phyloP scores from a whole-genome alignment of 1,284 basidiomycete species.

The Cystobasidium pallidum region DNA sequence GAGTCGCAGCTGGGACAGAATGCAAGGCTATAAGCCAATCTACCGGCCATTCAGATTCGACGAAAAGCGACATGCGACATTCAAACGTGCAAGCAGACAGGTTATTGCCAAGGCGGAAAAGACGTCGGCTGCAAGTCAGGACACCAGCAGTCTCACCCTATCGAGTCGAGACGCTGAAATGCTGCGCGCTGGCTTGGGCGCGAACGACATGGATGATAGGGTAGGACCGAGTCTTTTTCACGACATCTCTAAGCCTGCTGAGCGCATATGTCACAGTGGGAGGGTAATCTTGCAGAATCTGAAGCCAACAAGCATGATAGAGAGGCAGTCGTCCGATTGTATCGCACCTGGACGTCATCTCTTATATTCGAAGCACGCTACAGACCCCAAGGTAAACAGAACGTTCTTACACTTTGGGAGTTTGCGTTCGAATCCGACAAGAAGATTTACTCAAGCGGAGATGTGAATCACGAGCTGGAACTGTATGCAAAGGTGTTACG shows the following conservation, averaged over 20 bases:
- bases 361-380: slow-evolving; percentile 38
- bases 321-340: slow-evolving; percentile 34
- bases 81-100: slow-evolving; percentile 17
- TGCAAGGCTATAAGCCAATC: not conserved
- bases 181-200: slow-evolving; percentile 13
- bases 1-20: too few species aligned
- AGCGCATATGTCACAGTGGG: slow-evolving; percentile 13
- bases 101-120: not conserved
- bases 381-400: slow-evolving; percentile 1
- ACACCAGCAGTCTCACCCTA: not conserved
- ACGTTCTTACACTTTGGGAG: slow-evolving; percentile 27
- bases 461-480: not conserved
- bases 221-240: not conserved
- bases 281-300: slow-evolving; percentile 25
- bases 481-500: not conserved
- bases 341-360: slow-evolving; percentile 24
- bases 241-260: not conserved
- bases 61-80: slow-evolving; percentile 9
- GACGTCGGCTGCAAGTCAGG: not conserved
- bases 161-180: slow-evolving; percentile 16
- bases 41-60: slow-evolving; percentile 17
- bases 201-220: slow-evolving; percentile 30
- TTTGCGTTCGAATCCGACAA: slow-evolving; percentile 30
- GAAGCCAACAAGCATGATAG: not conserved
- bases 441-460: not conserved